A percentile compares a stretch with the other conserved stretches of the same genome.
These are phyloP conservation scores for Zygosaccharomyces rouxii DNA, from an alignment of 805 yeast species.

Conservation along the genomic window DNA sequence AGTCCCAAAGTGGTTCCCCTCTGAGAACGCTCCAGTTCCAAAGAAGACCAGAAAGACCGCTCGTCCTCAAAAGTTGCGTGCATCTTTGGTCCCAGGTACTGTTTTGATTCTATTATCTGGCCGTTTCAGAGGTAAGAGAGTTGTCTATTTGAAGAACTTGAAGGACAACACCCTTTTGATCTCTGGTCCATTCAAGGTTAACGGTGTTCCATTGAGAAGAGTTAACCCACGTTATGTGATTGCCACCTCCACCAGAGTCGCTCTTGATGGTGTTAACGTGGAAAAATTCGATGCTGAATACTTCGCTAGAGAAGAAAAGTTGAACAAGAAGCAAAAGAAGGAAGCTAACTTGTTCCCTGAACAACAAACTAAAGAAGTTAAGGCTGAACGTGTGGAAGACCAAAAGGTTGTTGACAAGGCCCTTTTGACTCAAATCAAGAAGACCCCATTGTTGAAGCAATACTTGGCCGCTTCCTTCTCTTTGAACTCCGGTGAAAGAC, in stretches of 20 bases:
- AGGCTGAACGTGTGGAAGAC: constrained; percentile 92
- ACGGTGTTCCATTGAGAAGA: constrained; percentile 99
- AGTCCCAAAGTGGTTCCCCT: constrained; percentile 89
- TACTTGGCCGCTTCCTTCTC: constrained; percentile 95
- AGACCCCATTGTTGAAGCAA: constrained; percentile 95
- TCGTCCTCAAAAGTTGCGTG: constrained; percentile 92
- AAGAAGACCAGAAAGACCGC: constrained; percentile 86
- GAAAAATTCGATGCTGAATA: constrained; percentile 89
- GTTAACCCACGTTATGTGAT: constrained; percentile 98
- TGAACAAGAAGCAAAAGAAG: constrained; percentile 74
- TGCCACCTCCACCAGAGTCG: constrained; percentile 93
- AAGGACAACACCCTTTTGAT: constrained; percentile 98
- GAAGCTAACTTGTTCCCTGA: constrained; percentile 89
- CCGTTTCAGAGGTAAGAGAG: constrained; percentile 99
- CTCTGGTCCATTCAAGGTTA: constrained; percentile 98
- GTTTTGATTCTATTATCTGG: constrained; percentile 97
- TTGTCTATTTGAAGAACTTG: constrained; percentile 91
- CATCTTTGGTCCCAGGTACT: constrained; percentile 96
- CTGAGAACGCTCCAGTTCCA: constrained; percentile 84
- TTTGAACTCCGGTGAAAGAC: constrained; percentile 96
- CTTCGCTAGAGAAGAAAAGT: constrained; percentile 88
- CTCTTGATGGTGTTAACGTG: constrained; percentile 74
- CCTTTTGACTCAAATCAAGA: constrained; percentile 89
- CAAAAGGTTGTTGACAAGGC: constrained; percentile 94
- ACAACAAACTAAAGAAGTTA: constrained; percentile 77